Evolutionary conservation across 106 monocot genomes (phyloP), one percentile per base, ranked within the genome.

Genomic region (Apostasia shenzhenica): DNA sequence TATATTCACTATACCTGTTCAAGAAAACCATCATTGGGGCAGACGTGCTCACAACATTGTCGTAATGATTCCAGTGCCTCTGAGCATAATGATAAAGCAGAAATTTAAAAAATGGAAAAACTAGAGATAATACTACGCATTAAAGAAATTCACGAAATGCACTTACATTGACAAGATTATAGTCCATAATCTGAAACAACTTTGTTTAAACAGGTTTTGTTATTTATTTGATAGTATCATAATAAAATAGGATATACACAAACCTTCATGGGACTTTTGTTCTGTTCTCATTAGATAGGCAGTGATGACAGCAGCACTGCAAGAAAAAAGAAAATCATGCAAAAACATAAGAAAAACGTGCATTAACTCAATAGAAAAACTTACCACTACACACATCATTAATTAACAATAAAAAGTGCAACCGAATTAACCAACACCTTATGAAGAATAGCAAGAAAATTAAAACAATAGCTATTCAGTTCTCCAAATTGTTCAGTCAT

Each of bases 231-330:
- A 53, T 68, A 54, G 10, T 13, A 2, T 67, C 41, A 70, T 37
- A 58, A 61, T 58, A 57, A 26, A 70, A 59, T 51, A 80, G 37
- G 56, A 59, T n/a, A 42, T 41, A 63, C 56, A 69, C 83, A 66
- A 70, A 94, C 99, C 93, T 92, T 99, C 99, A 55, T 71, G 69
- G 43, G 93, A 87, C 81, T 72, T 99, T 63, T 85, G 74, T 83
- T 99, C 99, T 78, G 87, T 78, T 88, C 78, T 87, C 99, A 99
- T 99, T 69, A 99, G 76, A 82, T 93, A 99, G 44, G 93, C 93
- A 59, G 71, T 85, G 63, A 99, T 77, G 63, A 99, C 75, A 59
- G 99, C 82, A 72, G 99, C 99, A 80, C 93, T 93, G 99, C 80
- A 88, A 76, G 42, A 67, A 62, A 83, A 41, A 71, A 37, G 73